Evolutionary conservation across 768 basidiomycete genomes (phyloP), one percentile per base, ranked within the genome.

Genomic region (Melanogaster broomeanus): DNA sequence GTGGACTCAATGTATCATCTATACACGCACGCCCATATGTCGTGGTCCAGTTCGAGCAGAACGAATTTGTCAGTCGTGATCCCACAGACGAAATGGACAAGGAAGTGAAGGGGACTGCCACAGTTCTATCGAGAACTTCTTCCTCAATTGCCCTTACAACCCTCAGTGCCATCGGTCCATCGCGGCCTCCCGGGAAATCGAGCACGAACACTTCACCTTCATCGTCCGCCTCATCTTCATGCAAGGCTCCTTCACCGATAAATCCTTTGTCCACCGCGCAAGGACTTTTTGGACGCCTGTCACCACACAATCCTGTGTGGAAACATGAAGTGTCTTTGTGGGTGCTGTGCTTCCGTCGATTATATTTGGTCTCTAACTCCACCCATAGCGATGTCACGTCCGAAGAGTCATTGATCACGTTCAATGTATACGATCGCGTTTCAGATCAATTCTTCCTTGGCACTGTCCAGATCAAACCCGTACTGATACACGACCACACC

Each of bases 251-350:
- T 64, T 74, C 63, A 2, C 56, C 64, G 24, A 51, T 39, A 46
- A 47, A 51, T 51, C 55, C 67, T 15, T 47, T 60, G 3, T 43
- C 60, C 34, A 51, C 72, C 31, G 62, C 62, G 1, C 77, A 75
- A 43, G 69, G 75, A 6, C 77, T 88, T 46, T 87, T 90, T 61
- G 80, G 82, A 53, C 77, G 84, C 45, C 69, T 83, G 33, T 85
- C 84, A 18, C 79, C 90, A 50, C 81, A 91, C 64, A 98, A 93
- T 74, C 96, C 97, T 11, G 87, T 95, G 19, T 99, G 97, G 97
- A 99, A 99, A 74, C 96, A 98, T 68, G 90, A 98, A 69, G 97
- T 98, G 30, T 87, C 91, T 39, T 99, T 99, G 96, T 98, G 71
- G 72, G 95, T 80, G 27, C 47, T 56, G 22, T 58, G 27, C 19